Evolutionary conservation across 495 filamentous ascomycete species (phyloP).

Genomic region (Talaromyces liani): DNA sequence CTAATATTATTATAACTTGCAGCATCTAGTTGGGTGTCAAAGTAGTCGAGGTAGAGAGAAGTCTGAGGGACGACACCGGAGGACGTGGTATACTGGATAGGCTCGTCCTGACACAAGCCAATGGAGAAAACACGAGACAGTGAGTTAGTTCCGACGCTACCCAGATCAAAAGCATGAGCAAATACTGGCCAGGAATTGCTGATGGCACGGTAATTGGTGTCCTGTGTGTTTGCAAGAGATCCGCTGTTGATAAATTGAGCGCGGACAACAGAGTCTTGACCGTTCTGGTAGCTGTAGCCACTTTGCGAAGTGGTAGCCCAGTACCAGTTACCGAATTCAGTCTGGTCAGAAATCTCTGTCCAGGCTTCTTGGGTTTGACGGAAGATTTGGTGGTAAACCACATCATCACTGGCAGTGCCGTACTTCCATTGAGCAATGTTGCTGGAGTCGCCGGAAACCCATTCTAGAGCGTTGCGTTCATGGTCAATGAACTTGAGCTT

Average conservation of each 20-base stretch:
- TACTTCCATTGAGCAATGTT: conserved; percentile 47
- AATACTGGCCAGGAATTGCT: conserved; percentile 46
- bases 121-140: conserved; percentile 43
- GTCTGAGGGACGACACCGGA: conserved; percentile 25
- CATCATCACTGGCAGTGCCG: conserved; percentile 25
- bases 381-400: conserved; percentile 49
- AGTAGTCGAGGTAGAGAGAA: conserved; percentile 50
- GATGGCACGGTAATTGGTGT: conserved; percentile 47
- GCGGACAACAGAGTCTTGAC: conserved; percentile 39
- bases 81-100: conserved; percentile 44
- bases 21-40: conserved; percentile 36
- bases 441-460: conserved; percentile 45
- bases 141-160: conserved; percentile 27
- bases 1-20: conserved; percentile 14
- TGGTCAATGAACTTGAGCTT: not conserved
- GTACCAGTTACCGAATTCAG: conserved; percentile 55
- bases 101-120: conserved; percentile 43
- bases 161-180: conserved; percentile 44
- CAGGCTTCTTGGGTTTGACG: conserved; percentile 45
- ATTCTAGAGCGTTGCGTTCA: conserved; percentile 32
- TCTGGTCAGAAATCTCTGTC: conserved; percentile 45
- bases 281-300: conserved; percentile 40
- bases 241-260: conserved; percentile 36
- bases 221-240: conserved; percentile 33
- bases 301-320: conserved; percentile 39